Percentiles rank a stretch among this genome's conserved stretches.
These are phyloP conservation scores for Aureobasidium musti DNA, from an alignment of 2,329 filamentous ascomycete genomes.

Conservation along the genomic window DNA sequence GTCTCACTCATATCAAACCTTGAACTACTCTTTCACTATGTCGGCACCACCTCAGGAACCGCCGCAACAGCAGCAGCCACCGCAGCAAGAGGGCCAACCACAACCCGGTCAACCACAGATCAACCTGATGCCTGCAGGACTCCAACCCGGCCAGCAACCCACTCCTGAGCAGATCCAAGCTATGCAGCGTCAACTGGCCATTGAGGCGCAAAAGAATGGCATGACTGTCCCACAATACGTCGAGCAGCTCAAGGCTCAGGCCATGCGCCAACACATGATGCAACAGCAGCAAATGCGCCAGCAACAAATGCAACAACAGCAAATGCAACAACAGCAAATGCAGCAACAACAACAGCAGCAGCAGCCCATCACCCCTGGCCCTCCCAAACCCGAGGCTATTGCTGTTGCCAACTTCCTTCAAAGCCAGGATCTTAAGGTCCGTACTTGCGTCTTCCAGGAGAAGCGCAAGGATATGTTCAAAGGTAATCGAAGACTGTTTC, in stretches of 20 bases:
- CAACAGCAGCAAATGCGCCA: slow-evolving; percentile 49
- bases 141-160: slow-evolving; percentile 55
- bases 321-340: no score
- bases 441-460: slow-evolving; percentile 91
- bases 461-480: slow-evolving; percentile 98
- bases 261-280: slow-evolving; percentile 60
- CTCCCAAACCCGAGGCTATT: slow-evolving; percentile 84
- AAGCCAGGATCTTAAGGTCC: slow-evolving; percentile 78
- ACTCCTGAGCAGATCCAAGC: slow-evolving; percentile 80
- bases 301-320: slow-evolving; percentile 37
- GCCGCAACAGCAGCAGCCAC: slow-evolving; percentile 27
- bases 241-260: slow-evolving; percentile 55
- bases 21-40: slow-evolving; percentile 28
- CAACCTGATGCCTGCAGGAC: slow-evolving; percentile 28
- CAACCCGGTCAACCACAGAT: slow-evolving; percentile 11
- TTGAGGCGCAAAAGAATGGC: slow-evolving; percentile 80
- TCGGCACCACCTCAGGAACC: slow-evolving; percentile 31
- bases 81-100: slow-evolving; percentile 15
- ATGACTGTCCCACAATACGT: slow-evolving; percentile 85
- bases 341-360: slow-evolving; percentile 48
- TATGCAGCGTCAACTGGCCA: slow-evolving; percentile 80
- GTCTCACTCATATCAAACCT: background rate
- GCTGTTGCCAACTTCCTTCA: slow-evolving; percentile 87
- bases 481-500: slow-evolving; percentile 55
- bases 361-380: slow-evolving; percentile 72